A percentile compares a stretch with the other conserved stretches of the same genome.
These are phyloP conservation scores for Leishmania mexicana DNA, from an alignment of 208 protist species.

Conservation along the genomic window DNA sequence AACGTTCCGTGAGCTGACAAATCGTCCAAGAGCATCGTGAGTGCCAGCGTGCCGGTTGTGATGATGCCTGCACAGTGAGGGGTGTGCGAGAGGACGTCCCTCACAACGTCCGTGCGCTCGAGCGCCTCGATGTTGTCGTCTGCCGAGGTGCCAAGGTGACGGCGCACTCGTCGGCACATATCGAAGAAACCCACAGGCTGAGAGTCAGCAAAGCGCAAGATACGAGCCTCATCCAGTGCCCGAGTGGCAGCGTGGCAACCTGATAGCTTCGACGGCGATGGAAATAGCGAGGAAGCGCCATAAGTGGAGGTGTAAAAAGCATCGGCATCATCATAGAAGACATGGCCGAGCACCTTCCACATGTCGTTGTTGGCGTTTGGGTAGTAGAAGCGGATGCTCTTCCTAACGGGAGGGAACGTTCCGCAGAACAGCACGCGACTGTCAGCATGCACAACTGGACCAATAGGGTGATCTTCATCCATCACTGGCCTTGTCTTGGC, in stretches of 20 bases:
- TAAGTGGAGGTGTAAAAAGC: conserved; percentile 23
- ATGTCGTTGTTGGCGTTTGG: conserved; percentile 46
- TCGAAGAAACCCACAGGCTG: conserved; percentile 35
- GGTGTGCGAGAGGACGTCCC: conserved; percentile 17
- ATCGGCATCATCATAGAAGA: conserved; percentile 23
- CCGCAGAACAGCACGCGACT: conserved; percentile 38
- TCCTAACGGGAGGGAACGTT: conserved; percentile 31
- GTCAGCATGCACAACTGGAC: conserved; percentile 14
- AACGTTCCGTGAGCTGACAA: conserved; percentile 12
- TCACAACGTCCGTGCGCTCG: conserved; percentile 18
- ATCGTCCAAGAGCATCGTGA: conserved; percentile 26
- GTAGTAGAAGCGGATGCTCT: conserved; percentile 39
- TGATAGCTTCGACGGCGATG: neutral
- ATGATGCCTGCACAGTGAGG: conserved; percentile 34
- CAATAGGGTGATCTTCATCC: conserved; percentile 29
- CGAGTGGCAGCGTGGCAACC: neutral
- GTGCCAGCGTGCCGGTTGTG: conserved; percentile 33
- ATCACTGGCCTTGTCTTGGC: neutral
- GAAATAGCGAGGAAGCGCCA: neutral
- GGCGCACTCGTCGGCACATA: conserved; percentile 17
- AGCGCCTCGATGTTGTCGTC: conserved; percentile 32
- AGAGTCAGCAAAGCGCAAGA: conserved; percentile 12
- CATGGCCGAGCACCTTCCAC: conserved; percentile 32
- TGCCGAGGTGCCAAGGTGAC: conserved; percentile 21
- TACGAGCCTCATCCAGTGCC: conserved; percentile 15